A percentile compares a stretch with the other conserved stretches of the same genome.
Conservation (phyloP, 768 basidiomycete species). For the Kwoniella mangroviensis region DNA sequence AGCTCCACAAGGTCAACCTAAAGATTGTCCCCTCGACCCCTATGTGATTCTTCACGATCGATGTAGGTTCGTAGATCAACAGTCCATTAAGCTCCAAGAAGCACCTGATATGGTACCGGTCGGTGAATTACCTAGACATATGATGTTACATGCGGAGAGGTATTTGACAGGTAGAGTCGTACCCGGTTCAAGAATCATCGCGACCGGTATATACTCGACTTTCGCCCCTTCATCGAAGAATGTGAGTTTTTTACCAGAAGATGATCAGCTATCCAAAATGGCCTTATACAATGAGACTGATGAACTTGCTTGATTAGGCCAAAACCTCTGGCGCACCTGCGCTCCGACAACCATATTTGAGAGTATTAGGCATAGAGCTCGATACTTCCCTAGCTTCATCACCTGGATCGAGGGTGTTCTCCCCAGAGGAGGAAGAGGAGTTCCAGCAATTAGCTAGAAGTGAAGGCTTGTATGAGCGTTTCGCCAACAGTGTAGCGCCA, state of each 20-base stretch:
- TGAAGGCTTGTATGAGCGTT: slow-evolving; percentile 88
- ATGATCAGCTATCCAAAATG: not conserved
- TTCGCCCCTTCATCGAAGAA: slow-evolving; percentile 84
- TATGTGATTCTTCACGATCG: slow-evolving; percentile 94
- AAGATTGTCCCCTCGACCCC: slow-evolving; percentile 94
- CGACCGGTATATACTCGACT: slow-evolving; percentile 95
- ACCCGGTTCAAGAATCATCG: slow-evolving; percentile 92
- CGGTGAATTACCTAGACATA: slow-evolving; percentile 94
- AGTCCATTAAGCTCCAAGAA: slow-evolving; percentile 95
- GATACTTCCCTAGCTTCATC: slow-evolving; percentile 76
- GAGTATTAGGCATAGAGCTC: slow-evolving; percentile 87
- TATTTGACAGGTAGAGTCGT: slow-evolving; percentile 90
- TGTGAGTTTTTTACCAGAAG: slow-evolving; percentile 29
- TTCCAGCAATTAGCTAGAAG: slow-evolving; percentile 88
- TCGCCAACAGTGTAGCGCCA: slow-evolving; percentile 90
- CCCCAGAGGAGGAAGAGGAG: slow-evolving; percentile 96
- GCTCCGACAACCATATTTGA: slow-evolving; percentile 89
- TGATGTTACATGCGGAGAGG: slow-evolving; percentile 84
- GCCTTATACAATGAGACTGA: not conserved
- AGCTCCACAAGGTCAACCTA: slow-evolving; percentile 78
- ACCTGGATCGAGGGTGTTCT: slow-evolving; percentile 74
- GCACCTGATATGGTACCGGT: slow-evolving; percentile 99
- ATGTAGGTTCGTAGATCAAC: slow-evolving; percentile 92
- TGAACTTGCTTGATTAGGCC: slow-evolving; percentile 36
- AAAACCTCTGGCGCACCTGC: slow-evolving; percentile 75